Evolutionary conservation across 148 eudicot species (phyloP), one percentile per base, ranked within the genome.

Genomic region (Heliamphora exappendiculata): DNA sequence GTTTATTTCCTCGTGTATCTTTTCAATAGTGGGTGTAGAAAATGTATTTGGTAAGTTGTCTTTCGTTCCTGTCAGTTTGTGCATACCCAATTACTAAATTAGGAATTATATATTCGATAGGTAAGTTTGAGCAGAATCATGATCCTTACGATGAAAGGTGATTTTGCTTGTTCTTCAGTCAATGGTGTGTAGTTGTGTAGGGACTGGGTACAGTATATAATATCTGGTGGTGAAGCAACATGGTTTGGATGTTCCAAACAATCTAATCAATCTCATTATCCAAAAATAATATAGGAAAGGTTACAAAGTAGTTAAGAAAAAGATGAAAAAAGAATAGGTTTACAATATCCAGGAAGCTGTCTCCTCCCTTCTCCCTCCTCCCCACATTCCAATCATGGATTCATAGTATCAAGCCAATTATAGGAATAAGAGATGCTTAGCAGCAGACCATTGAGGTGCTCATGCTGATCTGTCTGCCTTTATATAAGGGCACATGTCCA

Each of bases 141-240:
- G 70, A 5, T 16, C 28, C n/a, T 41, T n/a, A 9, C 26, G 12
- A 37, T 67, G 50, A 22, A 67, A 37, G 29, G 50, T 44, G 39
- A 17, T 28, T 62, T 65, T 34, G 50, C 41, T 58, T 7, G 14
- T 5, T 20, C 68, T 60, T 44, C 1, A 19, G 77, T 72, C 75
- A 72, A 36, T 72, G 63, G 62, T 31, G 17, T 72, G 75, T 19
- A n/a, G 19, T 9, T 55, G 5, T 26, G 75, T 34, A 67, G 70
- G 60, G 63, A 53, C 47, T 31, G 9, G 41, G 33, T 51, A 20
- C 17, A 0, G 39, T 7, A 36, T 33, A 20, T 3, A 5, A n/a
- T 20, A 72, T 54, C 75, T 72, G 10, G 22, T 72, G 64, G 22
- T 63, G 54, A 34, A 54, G 62, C 75, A 51, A 72, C 63, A 54